phyloP scores from a whole-genome alignment of 768 basidiomycete species.

The Tylopilus sp. region DNA sequence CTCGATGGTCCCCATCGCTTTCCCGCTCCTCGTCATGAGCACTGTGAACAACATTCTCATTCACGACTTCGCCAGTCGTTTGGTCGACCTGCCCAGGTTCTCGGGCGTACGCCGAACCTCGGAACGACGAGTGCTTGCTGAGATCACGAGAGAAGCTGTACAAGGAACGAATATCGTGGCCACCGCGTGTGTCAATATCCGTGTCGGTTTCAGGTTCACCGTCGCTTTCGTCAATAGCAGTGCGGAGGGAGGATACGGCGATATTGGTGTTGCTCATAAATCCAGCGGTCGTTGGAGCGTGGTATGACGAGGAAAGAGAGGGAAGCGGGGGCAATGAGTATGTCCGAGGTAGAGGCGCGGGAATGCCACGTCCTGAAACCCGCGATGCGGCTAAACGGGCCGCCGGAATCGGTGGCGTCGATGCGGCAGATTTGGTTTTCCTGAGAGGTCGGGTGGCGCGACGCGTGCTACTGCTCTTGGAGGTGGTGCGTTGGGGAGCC shows the following conservation, averaged over 20 bases:
- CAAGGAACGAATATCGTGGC: constrained; percentile 29
- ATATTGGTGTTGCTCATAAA: constrained; percentile 36
- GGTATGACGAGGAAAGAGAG: constrained; percentile 28
- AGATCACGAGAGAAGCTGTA: constrained; percentile 33
- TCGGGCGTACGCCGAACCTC: constrained; percentile 22
- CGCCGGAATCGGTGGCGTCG: constrained; percentile 32
- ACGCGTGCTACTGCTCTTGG: constrained; percentile 22
- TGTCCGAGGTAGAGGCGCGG: constrained; percentile 31
- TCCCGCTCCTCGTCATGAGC: constrained; percentile 10
- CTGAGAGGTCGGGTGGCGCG: constrained; percentile 31
- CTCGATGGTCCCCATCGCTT: constrained; percentile 6
- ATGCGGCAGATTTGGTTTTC: constrained; percentile 35
- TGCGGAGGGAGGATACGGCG: constrained; percentile 34
- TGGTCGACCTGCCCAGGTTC: constrained; percentile 18
- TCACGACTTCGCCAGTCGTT: constrained; percentile 21
- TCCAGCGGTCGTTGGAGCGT: constrained; percentile 21
- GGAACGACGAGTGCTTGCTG: constrained; percentile 25
- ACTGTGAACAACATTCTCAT: constrained; percentile 11
- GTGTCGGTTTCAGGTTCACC: constrained; percentile 33
- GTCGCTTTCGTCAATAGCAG: constrained; percentile 34
- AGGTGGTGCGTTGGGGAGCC: constrained; percentile 21
- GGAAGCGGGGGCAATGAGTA: constrained; percentile 32
- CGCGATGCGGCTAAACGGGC: constrained; percentile 34
- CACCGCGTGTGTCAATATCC: constrained; percentile 26
- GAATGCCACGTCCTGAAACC: constrained; percentile 27